phyloP scores from a whole-genome alignment of 805 yeast genomes.

The Candida xyloterini region DNA sequence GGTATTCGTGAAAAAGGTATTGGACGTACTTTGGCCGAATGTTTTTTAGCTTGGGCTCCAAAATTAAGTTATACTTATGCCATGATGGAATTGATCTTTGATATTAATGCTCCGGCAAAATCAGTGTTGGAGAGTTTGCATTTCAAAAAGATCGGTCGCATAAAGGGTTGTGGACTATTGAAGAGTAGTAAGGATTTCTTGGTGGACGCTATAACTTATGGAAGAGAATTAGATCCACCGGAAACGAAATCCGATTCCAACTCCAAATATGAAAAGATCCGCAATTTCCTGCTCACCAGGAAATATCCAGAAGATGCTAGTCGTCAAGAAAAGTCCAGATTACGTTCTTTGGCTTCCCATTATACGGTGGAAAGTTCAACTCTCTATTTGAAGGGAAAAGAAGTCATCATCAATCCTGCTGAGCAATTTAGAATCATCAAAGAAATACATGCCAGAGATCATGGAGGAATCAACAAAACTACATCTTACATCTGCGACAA shows the following conservation, averaged over 20 bases:
- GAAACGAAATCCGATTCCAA: constrained; percentile 41
- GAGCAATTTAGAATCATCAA: constrained; percentile 73
- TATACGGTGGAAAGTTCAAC: constrained; percentile 71
- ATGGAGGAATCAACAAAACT: constrained; percentile 86
- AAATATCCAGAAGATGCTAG: constrained; percentile 80
- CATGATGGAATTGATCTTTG: constrained; percentile 82
- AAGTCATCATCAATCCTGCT: constrained; percentile 75
- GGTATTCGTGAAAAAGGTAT: constrained; percentile 92
- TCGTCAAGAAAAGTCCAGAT: constrained; percentile 82
- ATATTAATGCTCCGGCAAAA: constrained; percentile 80
- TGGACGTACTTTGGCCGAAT: constrained; percentile 79
- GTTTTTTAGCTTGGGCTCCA: constrained; percentile 89
- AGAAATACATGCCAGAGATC: constrained; percentile 62
- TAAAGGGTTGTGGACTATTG: constrained; percentile 84
- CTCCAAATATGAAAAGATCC: constrained; percentile 66
- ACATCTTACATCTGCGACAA: constrained; percentile 73
- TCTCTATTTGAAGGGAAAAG: constrained; percentile 71
- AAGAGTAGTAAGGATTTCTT: constrained; percentile 75
- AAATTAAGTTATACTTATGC: constrained; percentile 81
- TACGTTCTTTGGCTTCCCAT: constrained; percentile 76
- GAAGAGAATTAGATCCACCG: constrained; percentile 63
- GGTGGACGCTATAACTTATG: constrained; percentile 84
- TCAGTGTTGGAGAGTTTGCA: constrained; percentile 71
- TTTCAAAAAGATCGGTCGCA: constrained; percentile 74
- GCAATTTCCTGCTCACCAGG: constrained; percentile 76